Evolutionary conservation across 2,329 filamentous ascomycete species (phyloP), one percentile per base, ranked within the genome.

Genomic region (Epichloe sylvatica): DNA sequence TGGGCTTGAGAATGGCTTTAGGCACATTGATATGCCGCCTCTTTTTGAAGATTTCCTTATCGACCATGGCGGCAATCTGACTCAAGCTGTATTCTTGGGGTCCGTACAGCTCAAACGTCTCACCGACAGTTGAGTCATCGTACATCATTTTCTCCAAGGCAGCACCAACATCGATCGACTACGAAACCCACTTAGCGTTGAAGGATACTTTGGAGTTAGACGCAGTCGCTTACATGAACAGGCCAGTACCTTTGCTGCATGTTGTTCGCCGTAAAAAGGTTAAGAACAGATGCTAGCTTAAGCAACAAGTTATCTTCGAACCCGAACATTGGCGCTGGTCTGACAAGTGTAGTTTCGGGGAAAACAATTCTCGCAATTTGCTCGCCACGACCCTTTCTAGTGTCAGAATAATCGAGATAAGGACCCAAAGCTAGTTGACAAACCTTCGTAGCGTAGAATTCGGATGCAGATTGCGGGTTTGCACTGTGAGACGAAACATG

Each of bases 401-500:
- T 23, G 46, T 53, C 15, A 53, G 49, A 35, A 5, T 13, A 13
- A 25, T n/a, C 19, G 23, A 42, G 9, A 33, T 17, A 4, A 13
- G 33, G 23, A 36, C 4, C 4, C n/a, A 4, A 34, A 7, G 12
- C 21, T 35, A 15, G 19, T 11, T 33, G 36, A 55, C 70, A 48
- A 58, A 83, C 82, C 79, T 98, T 98, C 58, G 89, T 94, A 53
- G 84, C 76, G 69, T 85, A 96, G 77, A 91, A 98, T 62, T 92
- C 86, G 11, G 88, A 91, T 2, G 82, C 68, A 17, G 91, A 97
- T 57, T 86, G 75, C 41, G 80, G 76, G 66, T 84, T 74, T 51
- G 88, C 91, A 63, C 91, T 97, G 76, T 94, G 90, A 34, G 90
- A 95, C 9, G 92, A 98, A 59, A 98, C 83, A 60, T 98, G 92